A percentile compares a stretch with the other conserved stretches of the same genome.
phyloP scores from a whole-genome alignment of 352 stramenopile genomes.

The Bremia lactucae region DNA sequence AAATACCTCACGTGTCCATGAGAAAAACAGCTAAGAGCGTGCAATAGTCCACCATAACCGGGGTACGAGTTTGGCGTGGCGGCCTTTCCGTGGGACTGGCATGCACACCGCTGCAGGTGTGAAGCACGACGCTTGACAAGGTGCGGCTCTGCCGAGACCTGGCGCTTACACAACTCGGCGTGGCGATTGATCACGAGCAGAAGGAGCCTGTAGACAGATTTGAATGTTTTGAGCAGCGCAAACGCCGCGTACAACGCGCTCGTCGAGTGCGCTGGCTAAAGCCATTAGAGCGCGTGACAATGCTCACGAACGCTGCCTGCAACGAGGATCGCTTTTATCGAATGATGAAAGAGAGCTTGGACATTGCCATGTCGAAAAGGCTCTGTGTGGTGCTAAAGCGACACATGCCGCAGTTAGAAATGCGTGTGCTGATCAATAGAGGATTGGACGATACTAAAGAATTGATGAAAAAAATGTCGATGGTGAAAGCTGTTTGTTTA shows the following conservation, averaged over 20 bases:
- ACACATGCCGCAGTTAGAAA: too few species aligned
- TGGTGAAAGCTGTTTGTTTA: too few species aligned
- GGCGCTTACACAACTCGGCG: constrained; percentile 5
- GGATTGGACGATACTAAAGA: too few species aligned
- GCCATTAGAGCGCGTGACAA: constrained; percentile 39
- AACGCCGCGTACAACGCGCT: constrained; percentile 8
- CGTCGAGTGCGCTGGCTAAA: constrained; percentile 42
- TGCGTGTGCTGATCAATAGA: too few species aligned
- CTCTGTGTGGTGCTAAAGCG: too few species aligned
- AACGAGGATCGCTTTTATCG: constrained; percentile 46
- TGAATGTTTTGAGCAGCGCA: constrained; percentile 5
- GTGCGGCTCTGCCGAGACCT: constrained; percentile 16
- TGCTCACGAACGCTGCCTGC: constrained; percentile 45
- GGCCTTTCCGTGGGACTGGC: constrained; percentile 43
- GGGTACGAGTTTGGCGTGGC: constrained; percentile 59
- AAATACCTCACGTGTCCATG: too few species aligned
- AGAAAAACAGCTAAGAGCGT: constrained; percentile 28
- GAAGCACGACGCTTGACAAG: constrained; percentile 34
- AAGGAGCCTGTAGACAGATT: constrained; percentile 2
- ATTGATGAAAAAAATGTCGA: too few species aligned
- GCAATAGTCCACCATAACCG: constrained; percentile 42
- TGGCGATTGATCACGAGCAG: background rate
- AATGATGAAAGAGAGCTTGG: constrained; percentile 52
- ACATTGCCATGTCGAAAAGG: constrained; percentile 44
- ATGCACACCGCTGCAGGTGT: constrained; percentile 26